Conservation (phyloP, 1,284 basidiomycete genomes). For the Boletellus deceptivus region DNA sequence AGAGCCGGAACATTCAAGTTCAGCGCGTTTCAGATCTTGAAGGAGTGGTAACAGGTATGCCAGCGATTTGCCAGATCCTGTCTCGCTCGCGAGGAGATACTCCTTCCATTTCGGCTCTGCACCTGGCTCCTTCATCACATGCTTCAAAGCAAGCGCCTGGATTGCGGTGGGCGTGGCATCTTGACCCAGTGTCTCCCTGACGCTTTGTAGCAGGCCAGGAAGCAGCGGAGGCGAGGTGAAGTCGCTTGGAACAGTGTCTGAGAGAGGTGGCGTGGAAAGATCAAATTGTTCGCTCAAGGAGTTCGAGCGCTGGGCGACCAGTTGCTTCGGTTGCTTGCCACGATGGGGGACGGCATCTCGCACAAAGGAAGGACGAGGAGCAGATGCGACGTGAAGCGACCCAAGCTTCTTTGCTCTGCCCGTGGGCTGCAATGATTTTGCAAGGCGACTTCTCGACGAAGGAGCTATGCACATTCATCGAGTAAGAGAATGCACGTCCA, state of each 20-base stretch:
- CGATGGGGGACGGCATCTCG: slow-evolving; percentile 34
- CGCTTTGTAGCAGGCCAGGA: slow-evolving; percentile 54
- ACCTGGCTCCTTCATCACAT: slow-evolving; percentile 44
- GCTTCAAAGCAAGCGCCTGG: slow-evolving; percentile 66
- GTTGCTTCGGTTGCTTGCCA: slow-evolving; percentile 10
- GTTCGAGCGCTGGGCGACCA: slow-evolving; percentile 16
- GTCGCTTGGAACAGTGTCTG: slow-evolving; percentile 11
- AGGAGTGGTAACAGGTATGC: slow-evolving; percentile 84
- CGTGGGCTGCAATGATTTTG: slow-evolving; percentile 36
- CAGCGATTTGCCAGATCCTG: slow-evolving; percentile 88
- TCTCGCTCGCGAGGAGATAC: slow-evolving; percentile 80
- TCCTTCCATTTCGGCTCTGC: slow-evolving; percentile 42
- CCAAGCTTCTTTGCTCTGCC: slow-evolving; percentile 30
- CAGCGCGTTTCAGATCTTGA: slow-evolving; percentile 69
- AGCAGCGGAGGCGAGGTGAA: slow-evolving; percentile 70
- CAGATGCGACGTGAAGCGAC: slow-evolving; percentile 34
- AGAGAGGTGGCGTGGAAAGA: slow-evolving; percentile 27
- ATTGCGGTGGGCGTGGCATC: slow-evolving; percentile 66
- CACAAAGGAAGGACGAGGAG: slow-evolving; percentile 15
- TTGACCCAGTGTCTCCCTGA: slow-evolving; percentile 56
- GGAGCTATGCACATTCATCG: slow-evolving; percentile 13
- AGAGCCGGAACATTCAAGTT: slow-evolving; percentile 31
- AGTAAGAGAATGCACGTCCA: neutral
- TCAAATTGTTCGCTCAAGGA: slow-evolving; percentile 43
- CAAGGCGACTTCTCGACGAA: slow-evolving; percentile 38